Evolutionary conservation across 1,284 basidiomycete genomes (phyloP), one percentile per base, ranked within the genome.

Genomic region (Heterobasidion irregulare): DNA sequence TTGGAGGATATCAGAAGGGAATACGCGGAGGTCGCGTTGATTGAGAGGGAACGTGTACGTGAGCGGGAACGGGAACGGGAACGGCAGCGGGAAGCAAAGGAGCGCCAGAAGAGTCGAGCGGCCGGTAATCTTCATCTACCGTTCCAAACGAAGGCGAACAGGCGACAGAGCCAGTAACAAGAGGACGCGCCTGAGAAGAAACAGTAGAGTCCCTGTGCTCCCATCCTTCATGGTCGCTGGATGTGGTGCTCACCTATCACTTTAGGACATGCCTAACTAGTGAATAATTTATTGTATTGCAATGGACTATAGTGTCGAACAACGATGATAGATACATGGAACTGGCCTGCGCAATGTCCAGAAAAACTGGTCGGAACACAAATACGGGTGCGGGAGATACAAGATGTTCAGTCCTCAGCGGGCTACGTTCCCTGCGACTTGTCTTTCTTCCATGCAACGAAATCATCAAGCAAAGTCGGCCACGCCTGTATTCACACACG

Each of bases 401-500:
- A 32, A 35, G 13, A 16, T 8, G 33, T 50, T 34, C 16, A 38
- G 12, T 18, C 33, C 26, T 35, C 49, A 44, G 55, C 26, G 45
- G 19, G 19, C 44, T 10, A 16, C 5, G 41, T 44, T 18, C 36
- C n/a, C 15, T n/a, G 33, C n/a, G 32, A 47, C 52, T 61, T 65
- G 33, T 52, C 57, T 51, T 67, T 82, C 71, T 83, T 86, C 84
- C 83, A 87, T 9, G 64, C 67, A 6, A 82, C 83, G 63, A 88
- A 90, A 57, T 89, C 86, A 62, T 90, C 88, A 18, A 90, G 65
- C 61, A 89, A 69, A 9, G 84, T 86, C 0, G 87, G 87, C 88
- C 87, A 90, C 8, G 87, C 87, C 86, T 89, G 55, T 8, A 8
- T 54, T 35, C 56, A 43, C 52, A 55, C 52, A 59, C 53, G 48